Base-by-base conservation (phyloP, 1,284 basidiomycete species). In the Xerocomus amazonicus region DNA sequence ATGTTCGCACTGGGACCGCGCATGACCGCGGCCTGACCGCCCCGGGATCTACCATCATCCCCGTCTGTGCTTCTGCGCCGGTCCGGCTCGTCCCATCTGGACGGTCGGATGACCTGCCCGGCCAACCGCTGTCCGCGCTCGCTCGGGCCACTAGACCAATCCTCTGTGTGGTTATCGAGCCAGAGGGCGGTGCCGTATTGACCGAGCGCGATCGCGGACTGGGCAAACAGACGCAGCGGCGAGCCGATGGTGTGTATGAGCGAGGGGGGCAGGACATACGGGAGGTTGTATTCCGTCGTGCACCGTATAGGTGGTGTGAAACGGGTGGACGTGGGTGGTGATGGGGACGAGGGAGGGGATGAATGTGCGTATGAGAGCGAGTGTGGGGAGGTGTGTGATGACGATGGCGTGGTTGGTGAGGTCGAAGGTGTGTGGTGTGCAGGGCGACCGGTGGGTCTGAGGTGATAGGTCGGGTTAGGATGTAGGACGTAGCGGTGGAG, bases 111-210 rank as follows among this genome's bases (percentile, higher is more conserved):
- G 33, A 75, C 49, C 59, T 59, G 41, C 9, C 76, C 80, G 0
- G 79, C 82, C 29, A 84, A 61, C 34, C 83, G 72, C 62, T 86
- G 83, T 0, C 82, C 81, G 9, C 62, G 69, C 43, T 79, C 77
- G 29, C 70, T 72, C 23, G 72, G 72, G 6, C 43, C 43, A 8
- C 66, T 67, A 50, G 70, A 67, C 57, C 73, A 71, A 46, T 77
- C 76, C 46, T 79, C 76, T 0, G 77, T 75, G 43, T 83, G 77
- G 45, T 72, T 79, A 56, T 87, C 84, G 33, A 83, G 67, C 79
- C 82, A 87, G 13, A 87, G 55, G 5, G 77, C 77, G 4, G 81
- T 83, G 3, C 84, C 84, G 55, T 77, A 75, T n/a, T 60, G 65
- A 0, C 83, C 83, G 14, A 87, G 56, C 0, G 70, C 69, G 65